Percentiles rank a stretch among this genome's conserved stretches.
These are phyloP conservation scores for Tetradesmus obliquus DNA, from an alignment of 139 green algal species.

Conservation along the genomic window DNA sequence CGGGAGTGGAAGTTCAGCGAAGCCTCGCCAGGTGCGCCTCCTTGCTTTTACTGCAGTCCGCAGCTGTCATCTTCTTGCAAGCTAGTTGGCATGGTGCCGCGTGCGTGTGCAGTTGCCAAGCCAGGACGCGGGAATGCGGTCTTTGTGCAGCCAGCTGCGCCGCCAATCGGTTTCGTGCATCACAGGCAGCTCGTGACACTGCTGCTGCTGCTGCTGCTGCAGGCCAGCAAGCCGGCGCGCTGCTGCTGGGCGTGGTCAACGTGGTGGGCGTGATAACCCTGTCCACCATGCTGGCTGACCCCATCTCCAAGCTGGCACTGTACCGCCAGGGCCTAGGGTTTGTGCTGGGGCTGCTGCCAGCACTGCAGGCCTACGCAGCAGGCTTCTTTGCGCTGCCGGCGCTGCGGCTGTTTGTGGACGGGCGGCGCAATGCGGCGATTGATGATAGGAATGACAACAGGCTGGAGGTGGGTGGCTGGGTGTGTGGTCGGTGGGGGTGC, in stretches of 20 bases:
- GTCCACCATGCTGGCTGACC: slow-evolving; percentile 56
- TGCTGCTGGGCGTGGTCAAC: slow-evolving; percentile 83
- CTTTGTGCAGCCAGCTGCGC: too few species aligned
- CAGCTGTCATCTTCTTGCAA: too few species aligned
- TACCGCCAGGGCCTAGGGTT: slow-evolving; percentile 57
- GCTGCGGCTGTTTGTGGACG: slow-evolving; percentile 43
- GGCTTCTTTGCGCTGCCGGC: slow-evolving; percentile 91
- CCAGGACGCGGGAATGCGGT: not conserved
- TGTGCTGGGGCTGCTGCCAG: slow-evolving; percentile 62
- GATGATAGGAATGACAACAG: slow-evolving; percentile 76
- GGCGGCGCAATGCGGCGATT: slow-evolving; percentile 78
- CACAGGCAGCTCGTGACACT: too few species aligned
- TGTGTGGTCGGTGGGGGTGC: slow-evolving; percentile 21
- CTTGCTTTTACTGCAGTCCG: too few species aligned
- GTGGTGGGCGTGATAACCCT: slow-evolving; percentile 89
- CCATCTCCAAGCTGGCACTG: slow-evolving; percentile 54
- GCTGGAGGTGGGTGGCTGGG: slow-evolving; percentile 41
- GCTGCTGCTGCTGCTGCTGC: not conserved
- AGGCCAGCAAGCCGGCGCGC: slow-evolving; percentile 14
- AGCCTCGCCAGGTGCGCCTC: slow-evolving; percentile 45
- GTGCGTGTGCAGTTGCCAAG: too few species aligned
- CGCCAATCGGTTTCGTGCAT: too few species aligned
- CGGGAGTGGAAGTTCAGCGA: slow-evolving; percentile 62
- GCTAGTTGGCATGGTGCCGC: too few species aligned
- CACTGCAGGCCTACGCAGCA: slow-evolving; percentile 86